Evolutionary conservation across 2,329 filamentous ascomycete species (phyloP).

Genomic region (Hypoxylon sp.): DNA sequence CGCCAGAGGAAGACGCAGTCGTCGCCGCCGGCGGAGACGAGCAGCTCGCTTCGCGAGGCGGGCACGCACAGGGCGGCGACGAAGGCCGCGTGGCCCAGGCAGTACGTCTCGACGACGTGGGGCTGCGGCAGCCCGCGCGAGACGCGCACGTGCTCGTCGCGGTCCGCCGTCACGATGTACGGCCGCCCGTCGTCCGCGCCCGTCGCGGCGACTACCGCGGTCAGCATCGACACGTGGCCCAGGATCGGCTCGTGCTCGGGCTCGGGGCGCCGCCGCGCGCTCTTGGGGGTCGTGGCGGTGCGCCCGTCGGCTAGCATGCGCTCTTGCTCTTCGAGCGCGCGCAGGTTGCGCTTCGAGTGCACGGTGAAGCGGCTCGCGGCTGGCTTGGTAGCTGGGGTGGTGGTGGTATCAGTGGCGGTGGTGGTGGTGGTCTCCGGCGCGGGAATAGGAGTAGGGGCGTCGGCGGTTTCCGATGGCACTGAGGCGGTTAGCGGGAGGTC

Average conservation of each 20-base stretch:
- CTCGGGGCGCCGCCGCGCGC: constrained; percentile 49
- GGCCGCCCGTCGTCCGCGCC: constrained; percentile 47
- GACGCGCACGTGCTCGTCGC: constrained; percentile 81
- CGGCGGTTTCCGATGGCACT: constrained; percentile 3
- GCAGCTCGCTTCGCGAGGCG: constrained; percentile 59
- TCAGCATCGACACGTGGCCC: constrained; percentile 95
- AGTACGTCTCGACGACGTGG: constrained; percentile 88
- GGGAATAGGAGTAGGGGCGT: constrained; percentile 36
- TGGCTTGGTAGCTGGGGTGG: constrained; percentile 46
- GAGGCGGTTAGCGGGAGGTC: constrained; percentile 73
- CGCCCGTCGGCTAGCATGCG: constrained; percentile 44
- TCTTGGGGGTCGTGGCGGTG: too few relatives aligned
- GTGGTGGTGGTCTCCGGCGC: too few relatives aligned
- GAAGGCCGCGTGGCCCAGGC: constrained; percentile 87
- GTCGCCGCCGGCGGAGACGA: constrained; percentile 90
- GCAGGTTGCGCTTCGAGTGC: constrained; percentile 69
- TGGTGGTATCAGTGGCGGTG: constrained; percentile 15
- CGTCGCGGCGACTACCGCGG: constrained; percentile 54
- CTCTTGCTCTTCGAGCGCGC: constrained; percentile 66
- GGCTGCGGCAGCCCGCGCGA: constrained; percentile 83
- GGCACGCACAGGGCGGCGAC: constrained; percentile 78
- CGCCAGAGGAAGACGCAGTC: constrained; percentile 81
- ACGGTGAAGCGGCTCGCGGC: constrained; percentile 68
- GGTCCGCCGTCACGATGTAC: constrained; percentile 65
- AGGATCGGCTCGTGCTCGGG: constrained; percentile 84